Percentiles rank a stretch among this genome's conserved stretches.
Conservation (phyloP, 345 rosid species). For the Linum lewisii region DNA sequence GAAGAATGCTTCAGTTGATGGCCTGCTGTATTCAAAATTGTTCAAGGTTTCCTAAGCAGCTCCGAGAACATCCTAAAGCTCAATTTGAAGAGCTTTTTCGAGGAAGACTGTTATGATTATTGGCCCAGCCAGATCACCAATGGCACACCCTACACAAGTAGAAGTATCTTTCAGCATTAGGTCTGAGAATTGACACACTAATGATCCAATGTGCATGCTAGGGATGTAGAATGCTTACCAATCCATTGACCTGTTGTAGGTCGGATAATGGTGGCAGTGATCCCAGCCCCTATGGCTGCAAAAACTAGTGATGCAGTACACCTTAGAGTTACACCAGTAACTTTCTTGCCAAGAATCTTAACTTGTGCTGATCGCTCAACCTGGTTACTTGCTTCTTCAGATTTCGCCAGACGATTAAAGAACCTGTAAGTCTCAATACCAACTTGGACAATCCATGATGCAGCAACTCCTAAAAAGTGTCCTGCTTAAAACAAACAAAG, state of each 20-base stretch:
- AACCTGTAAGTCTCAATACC: constrained; percentile 68
- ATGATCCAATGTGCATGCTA: not conserved
- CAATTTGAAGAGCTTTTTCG: constrained; percentile 45
- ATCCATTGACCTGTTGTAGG: constrained; percentile 93
- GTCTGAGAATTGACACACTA: not conserved
- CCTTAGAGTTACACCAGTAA: constrained; percentile 47
- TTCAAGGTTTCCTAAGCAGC: constrained; percentile 7
- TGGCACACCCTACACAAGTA: constrained; percentile 52
- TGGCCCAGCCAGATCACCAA: constrained; percentile 86
- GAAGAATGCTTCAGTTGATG: not conserved
- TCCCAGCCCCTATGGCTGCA: constrained; percentile 90
- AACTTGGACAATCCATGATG: constrained; percentile 86
- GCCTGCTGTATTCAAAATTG: not conserved
- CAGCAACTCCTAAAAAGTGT: constrained; percentile 64
- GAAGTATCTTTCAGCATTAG: not conserved
- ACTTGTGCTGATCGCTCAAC: constrained; percentile 35
- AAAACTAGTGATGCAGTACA: constrained; percentile 73
- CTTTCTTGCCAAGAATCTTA: constrained; percentile 67
- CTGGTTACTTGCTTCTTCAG: constrained; percentile 31
- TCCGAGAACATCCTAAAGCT: constrained; percentile 21
- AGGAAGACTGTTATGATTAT: constrained; percentile 51
- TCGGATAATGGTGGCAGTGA: constrained; percentile 59
- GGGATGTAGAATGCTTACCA: constrained; percentile 36
- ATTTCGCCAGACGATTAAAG: constrained; percentile 24
- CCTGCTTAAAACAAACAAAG: constrained; percentile 47